Evolutionary conservation across 2,329 filamentous ascomycete genomes (phyloP), one percentile per base, ranked within the genome.

Genomic region (Remersonia thermophila): DNA sequence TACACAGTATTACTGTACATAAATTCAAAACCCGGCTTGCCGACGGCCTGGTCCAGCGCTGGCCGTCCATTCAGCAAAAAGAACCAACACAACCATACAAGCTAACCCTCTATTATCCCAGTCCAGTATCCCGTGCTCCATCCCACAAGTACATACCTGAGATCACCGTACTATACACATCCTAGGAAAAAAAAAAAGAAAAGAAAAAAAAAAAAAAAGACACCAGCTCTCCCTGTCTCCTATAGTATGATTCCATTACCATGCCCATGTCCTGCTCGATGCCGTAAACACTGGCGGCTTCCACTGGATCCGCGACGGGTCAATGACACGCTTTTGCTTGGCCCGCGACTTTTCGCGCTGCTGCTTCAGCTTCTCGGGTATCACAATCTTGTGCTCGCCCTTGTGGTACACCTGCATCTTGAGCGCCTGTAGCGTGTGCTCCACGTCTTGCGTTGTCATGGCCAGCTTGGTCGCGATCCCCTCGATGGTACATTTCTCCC

Each of bases 361-460:
- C 55, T 80, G 71, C 39, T 95, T 68, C 35, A 94, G 71, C 41
- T 83, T 78, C 45, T 91, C 82, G 0, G 89, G 87, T 23, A 98
- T 69, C 16, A 96, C 85, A 48, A 98, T 83, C 56, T 96, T 89
- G 66, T 96, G 91, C 54, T 94, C 87, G 46, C 87, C 87, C 66
- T 93, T 93, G 51, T 87, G 85, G 55, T 96, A 96, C 31, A 91
- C 74, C 54, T 96, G 74, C 83, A 98, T 93, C 55, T 89, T 91
- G 42, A 95, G 66, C 38, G 87, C 87, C 55, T 95, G 86, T 35
- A 98, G 61, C 0, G 91, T 96, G 56, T 95, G 86, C 57, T 96
- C 77, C 11, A 98, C 89, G 55, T 98, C 91, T 51, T 86, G 85
- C 5, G 86, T 87, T n/a, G 89, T 96, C 89, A 98, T 96, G 3